Evolutionary conservation across 257 asterid genomes (phyloP), one percentile per base, ranked within the genome.

Genomic region (Solanum etuberosum): DNA sequence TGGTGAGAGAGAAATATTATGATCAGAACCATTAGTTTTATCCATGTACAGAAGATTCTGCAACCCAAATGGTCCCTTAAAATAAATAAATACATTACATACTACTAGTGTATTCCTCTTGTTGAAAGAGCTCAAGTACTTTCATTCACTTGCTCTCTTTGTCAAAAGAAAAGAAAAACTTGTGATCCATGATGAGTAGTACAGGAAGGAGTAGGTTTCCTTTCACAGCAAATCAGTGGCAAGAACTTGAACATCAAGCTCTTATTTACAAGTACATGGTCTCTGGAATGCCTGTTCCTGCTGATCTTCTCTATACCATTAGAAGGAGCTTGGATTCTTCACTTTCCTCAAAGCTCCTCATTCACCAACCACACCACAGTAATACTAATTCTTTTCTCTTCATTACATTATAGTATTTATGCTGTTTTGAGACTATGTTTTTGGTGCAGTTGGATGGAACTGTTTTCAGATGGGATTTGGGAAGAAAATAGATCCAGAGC

Each of bases 161-260:
- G n/a, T 18, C 63, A 43, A 54, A 54, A 54, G 63, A 54, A 54
- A 6, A 78, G 18, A 40, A 25, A 25, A 5, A 15, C 57, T 23
- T 48, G 14, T 18, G 20, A 80, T 81, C 57, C 25, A 92, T 91
- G 92, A 93, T 92, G 96, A 95, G 87, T 72, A 83, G 34, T 31
- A 18, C 85, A 46, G 89, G 87, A 63, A 91, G 94, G 63, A 91
- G 84, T 71, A 92, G 93, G 87, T 92, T 71, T 68, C 98, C 98
- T 54, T 97, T 97, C 90, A 95, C 98, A 35, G 94, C 96, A 29
- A 87, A 95, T 14, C 99, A 97, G 70, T 93, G 98, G 98, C 98
- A 95, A 91, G 98, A 97, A 46, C 98, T 97, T 29, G 99, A 97
- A 81, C 98, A 94, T 86, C 99, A 97, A 86, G 97, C 98, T 72